Percentiles rank a stretch among this genome's conserved stretches.
Evolutionary conservation across 2,329 filamentous ascomycete genomes (phyloP).

Genomic region (Penicillium griseofulvum): DNA sequence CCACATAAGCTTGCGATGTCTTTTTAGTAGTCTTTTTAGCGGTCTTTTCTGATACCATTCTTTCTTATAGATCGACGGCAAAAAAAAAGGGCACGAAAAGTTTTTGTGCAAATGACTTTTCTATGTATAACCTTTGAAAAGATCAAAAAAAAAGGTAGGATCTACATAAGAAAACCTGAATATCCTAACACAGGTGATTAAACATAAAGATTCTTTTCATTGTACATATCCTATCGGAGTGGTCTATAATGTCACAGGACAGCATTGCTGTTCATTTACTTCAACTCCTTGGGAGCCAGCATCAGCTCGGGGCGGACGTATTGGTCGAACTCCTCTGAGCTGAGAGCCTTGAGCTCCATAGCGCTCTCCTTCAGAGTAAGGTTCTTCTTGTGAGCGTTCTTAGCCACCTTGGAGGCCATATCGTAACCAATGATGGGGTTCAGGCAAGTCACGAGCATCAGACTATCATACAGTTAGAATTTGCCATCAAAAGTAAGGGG

Average conservation of each 20-base stretch:
- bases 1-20: no score
- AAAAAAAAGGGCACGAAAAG: no score
- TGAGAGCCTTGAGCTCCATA: conserved; percentile 86
- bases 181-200: background rate
- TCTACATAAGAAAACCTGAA: background rate
- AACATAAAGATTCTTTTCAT: conserved; percentile 18
- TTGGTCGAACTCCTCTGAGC: conserved; percentile 83
- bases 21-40: no score
- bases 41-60: no score
- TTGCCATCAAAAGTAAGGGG: conserved; percentile 5
- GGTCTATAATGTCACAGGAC: conserved; percentile 21
- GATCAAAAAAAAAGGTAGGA: background rate
- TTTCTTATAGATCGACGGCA: no score
- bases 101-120: no score
- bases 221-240: conserved; percentile 21
- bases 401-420: conserved; percentile 94
- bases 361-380: conserved; percentile 90
- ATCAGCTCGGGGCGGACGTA: conserved; percentile 93
- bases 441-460: conserved; percentile 97
- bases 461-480: conserved; percentile 50
- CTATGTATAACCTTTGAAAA: no score
- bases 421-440: conserved; percentile 98
- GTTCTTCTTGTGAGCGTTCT: conserved; percentile 99
- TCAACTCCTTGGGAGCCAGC: conserved; percentile 75
- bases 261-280: conserved; percentile 38